phyloP scores from a whole-genome alignment of 805 yeast genomes.

The Suhomyces pyralidae region DNA sequence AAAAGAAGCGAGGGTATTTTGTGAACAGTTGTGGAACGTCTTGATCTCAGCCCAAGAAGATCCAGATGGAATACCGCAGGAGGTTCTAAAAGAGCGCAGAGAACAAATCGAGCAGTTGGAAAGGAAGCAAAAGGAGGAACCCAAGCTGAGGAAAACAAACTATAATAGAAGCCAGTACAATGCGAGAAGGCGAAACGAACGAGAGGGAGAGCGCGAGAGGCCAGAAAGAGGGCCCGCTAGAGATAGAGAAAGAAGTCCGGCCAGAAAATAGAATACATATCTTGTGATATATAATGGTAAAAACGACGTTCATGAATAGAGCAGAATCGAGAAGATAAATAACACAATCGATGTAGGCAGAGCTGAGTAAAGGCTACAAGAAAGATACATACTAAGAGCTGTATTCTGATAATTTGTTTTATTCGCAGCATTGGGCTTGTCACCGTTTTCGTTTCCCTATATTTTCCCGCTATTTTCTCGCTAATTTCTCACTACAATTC shows the following conservation, averaged over 20 bases:
- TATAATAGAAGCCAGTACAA: constrained; percentile 24
- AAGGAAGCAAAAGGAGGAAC: not conserved
- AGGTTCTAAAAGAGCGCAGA: constrained; percentile 22
- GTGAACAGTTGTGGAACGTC: constrained; percentile 44
- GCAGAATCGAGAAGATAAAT: not conserved
- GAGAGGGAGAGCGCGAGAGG: not conserved
- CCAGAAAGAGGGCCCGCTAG: not conserved
- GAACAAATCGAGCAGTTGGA: constrained; percentile 10
- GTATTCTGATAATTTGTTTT: not conserved
- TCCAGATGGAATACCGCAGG: constrained; percentile 44
- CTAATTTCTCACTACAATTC: no score
- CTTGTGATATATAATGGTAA: not conserved
- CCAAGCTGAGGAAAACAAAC: constrained; percentile 18
- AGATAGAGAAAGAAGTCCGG: constrained; percentile 8
- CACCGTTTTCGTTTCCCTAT: no score
- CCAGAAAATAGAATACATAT: not conserved
- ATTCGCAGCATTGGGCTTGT: not conserved
- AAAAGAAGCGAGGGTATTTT: constrained; percentile 36
- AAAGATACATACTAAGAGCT: not conserved
- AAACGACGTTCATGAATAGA: not conserved
- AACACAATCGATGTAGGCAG: not conserved
- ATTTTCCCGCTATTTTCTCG: no score
- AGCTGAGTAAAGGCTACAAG: not conserved
- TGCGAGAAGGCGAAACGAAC: constrained; percentile 6
- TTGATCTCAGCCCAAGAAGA: constrained; percentile 44